These are phyloP conservation scores for Pichiaceae sp. DNA, from an alignment of 1,139 yeast species.

Conservation along the genomic window DNA sequence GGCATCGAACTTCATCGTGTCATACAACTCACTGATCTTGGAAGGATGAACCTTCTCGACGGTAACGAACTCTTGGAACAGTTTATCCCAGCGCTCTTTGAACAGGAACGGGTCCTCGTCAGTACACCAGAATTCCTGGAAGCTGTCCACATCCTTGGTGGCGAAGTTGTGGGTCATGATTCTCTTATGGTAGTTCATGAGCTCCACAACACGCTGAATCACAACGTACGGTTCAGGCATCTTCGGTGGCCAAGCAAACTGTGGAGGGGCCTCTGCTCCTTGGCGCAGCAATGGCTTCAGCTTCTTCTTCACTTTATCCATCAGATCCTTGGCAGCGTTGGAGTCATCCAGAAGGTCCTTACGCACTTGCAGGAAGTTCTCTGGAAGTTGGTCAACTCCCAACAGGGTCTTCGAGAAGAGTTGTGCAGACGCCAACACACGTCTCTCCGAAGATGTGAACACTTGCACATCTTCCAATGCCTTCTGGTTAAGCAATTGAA, in stretches of 20 bases:
- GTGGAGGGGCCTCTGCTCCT: constrained; percentile 98
- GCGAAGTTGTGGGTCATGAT: constrained; percentile 80
- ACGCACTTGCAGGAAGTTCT: constrained; percentile 71
- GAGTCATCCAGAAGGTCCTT: constrained; percentile 93
- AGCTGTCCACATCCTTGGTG: constrained; percentile 52
- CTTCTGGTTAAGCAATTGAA: constrained; percentile 74
- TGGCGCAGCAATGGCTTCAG: constrained; percentile 88
- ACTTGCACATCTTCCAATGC: constrained; percentile 81
- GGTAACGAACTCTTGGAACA: constrained; percentile 84
- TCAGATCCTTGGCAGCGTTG: constrained; percentile 94
- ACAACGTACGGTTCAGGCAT: constrained; percentile 97
- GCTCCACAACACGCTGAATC: constrained; percentile 84
- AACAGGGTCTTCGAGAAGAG: constrained; percentile 78
- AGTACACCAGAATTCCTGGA: constrained; percentile 91
- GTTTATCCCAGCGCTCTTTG: constrained; percentile 95
- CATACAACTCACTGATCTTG: constrained; percentile 91
- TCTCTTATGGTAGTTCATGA: constrained; percentile 86
- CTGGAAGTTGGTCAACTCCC: constrained; percentile 66
- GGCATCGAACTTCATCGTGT: constrained; percentile 98
- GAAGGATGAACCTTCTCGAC: constrained; percentile 98
- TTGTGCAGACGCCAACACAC: constrained; percentile 90
- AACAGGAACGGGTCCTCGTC: constrained; percentile 88
- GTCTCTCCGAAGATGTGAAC: constrained; percentile 86
- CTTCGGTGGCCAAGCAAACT: constrained; percentile 97
- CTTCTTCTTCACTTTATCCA: constrained; percentile 97